Evolutionary conservation across 768 basidiomycete genomes (phyloP).

Genomic region (Nidularia sp.): DNA sequence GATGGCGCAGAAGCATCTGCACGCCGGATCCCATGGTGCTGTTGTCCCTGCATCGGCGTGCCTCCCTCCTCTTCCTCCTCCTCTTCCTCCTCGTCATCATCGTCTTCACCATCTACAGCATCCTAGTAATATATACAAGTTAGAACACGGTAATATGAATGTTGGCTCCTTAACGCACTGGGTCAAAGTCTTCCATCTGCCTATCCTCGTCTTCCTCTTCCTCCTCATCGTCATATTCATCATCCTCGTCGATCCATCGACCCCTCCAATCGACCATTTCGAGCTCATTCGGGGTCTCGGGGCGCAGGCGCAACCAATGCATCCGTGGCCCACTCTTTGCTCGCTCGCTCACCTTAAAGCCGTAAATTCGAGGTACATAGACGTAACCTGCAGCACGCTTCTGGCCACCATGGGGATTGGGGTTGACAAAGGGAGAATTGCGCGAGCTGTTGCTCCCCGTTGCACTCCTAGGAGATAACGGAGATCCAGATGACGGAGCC

Average conservation of each 20-base stretch:
- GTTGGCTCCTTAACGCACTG: conserved; percentile 37
- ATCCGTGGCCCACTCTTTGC: conserved; percentile 95
- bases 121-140: conserved; percentile 28
- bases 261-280: conserved; percentile 90
- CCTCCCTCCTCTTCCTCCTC: conserved; percentile 55
- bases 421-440: conserved; percentile 68
- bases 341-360: conserved; percentile 94
- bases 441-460: conserved; percentile 45
- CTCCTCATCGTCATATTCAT: conserved; percentile 60
- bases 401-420: conserved; percentile 86
- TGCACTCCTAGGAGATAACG: conserved; percentile 52
- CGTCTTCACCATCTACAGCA: conserved; percentile 44
- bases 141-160: background rate
- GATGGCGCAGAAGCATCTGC: conserved; percentile 12
- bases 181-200: conserved; percentile 86
- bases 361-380: conserved; percentile 91
- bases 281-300: conserved; percentile 74
- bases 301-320: conserved; percentile 91
- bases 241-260: conserved; percentile 72
- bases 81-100: conserved; percentile 60
- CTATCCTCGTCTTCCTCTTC: conserved; percentile 73
- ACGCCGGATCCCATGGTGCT: conserved; percentile 25
- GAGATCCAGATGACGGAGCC: conserved; percentile 48
- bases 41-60: conserved; percentile 21
- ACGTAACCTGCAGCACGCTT: conserved; percentile 83